Conservation (phyloP, 148 eudicot species). For the Hydrangea macrophylla region DNA sequence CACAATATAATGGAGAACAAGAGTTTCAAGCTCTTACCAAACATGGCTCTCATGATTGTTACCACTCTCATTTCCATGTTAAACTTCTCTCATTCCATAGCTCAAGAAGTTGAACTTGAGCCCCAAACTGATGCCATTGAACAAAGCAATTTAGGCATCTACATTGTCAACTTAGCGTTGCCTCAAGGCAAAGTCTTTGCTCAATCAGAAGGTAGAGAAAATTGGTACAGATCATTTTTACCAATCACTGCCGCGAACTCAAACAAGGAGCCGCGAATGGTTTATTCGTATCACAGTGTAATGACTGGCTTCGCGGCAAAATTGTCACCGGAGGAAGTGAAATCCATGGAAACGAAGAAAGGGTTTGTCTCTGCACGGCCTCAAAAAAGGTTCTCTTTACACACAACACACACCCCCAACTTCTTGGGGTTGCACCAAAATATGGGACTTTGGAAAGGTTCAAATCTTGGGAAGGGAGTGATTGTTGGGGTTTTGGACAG, state of each 20-base stretch:
- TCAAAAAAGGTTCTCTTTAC: neutral
- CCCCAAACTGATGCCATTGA: no score
- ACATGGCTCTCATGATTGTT: no score
- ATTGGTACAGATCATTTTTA: neutral
- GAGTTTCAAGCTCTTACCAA: no score
- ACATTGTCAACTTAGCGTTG: neutral
- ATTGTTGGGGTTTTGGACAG: no score
- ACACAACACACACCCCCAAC: neutral
- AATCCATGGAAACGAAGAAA: neutral
- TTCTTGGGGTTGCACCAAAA: neutral
- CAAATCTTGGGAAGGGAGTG: slow-evolving; percentile 5
- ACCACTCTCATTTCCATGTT: no score
- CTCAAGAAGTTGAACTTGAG: no score
- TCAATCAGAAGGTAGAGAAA: neutral
- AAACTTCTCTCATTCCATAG: no score
- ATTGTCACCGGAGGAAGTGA: neutral
- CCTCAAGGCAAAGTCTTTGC: neutral
- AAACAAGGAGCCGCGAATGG: neutral
- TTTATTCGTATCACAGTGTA: neutral
- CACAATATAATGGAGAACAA: no score
- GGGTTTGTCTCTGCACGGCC: neutral
- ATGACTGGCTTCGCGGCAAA: neutral
- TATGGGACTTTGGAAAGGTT: neutral
- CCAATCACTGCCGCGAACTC: no score
- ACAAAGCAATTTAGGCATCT: neutral